Evolutionary conservation across 805 yeast genomes (phyloP).

Genomic region (Teunomyces lycoperdinae): DNA sequence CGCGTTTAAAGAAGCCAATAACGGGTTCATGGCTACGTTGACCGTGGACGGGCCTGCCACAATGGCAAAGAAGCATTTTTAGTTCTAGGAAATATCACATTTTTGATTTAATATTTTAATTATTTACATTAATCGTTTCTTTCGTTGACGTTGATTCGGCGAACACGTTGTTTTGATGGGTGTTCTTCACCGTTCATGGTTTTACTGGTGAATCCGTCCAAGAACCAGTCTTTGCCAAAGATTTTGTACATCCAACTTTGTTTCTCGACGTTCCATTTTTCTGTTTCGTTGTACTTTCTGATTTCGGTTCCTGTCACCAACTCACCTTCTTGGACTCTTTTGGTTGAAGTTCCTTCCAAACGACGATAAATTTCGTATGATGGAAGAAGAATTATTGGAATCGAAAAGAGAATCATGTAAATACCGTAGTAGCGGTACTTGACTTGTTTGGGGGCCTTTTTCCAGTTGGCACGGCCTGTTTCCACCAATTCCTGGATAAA

Average conservation of each 20-base stretch:
- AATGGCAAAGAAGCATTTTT: neutral
- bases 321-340: conserved; percentile 41
- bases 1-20: neutral
- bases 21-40: neutral
- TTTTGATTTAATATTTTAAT: neutral
- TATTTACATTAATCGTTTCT: neutral
- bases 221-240: conserved; percentile 41
- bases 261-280: conserved; percentile 39
- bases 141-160: neutral
- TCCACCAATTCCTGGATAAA: conserved; percentile 35
- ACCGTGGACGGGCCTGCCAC: conserved; percentile 1
- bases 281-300: conserved; percentile 36
- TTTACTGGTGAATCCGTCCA: conserved; percentile 44
- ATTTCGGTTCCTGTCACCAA: conserved; percentile 29
- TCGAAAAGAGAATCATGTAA: conserved; percentile 34
- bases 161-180: neutral
- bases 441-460: conserved; percentile 39
- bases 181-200: conserved; percentile 23
- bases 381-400: conserved; percentile 35
- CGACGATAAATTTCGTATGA: conserved; percentile 34
- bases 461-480: conserved; percentile 44
- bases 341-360: conserved; percentile 39
- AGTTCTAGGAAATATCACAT: neutral
- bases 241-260: conserved; percentile 34
- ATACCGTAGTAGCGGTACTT: conserved; percentile 37